Conservation (phyloP, 768 basidiomycete genomes). For the Mycena indigotica region DNA sequence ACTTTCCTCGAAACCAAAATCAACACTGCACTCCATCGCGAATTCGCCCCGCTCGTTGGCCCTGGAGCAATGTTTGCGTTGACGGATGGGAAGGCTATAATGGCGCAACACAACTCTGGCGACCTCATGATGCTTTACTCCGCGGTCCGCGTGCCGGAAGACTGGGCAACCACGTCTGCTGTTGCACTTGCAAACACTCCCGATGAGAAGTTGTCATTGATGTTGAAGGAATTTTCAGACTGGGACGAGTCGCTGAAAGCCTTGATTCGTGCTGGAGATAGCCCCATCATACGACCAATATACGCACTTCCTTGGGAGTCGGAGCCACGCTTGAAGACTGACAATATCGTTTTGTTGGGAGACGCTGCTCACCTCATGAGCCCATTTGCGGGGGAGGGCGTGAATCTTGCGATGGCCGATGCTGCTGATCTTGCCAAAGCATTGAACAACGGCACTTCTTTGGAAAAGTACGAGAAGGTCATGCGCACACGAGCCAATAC, state of each 20-base stretch:
- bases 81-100: constrained; percentile 25
- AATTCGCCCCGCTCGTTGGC: constrained; percentile 21
- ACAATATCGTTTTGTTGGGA: constrained; percentile 22
- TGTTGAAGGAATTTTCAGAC: constrained; percentile 1
- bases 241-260: constrained; percentile 1
- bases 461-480: background rate
- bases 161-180: constrained; percentile 2
- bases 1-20: constrained; percentile 6
- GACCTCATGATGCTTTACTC: constrained; percentile 29
- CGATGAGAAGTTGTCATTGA: background rate
- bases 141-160: background rate
- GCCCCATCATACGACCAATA: background rate
- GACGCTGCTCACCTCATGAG: constrained; percentile 42
- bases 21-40: constrained; percentile 18
- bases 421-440: constrained; percentile 13
- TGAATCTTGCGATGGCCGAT: constrained; percentile 36
- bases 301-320: constrained; percentile 3
- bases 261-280: background rate
- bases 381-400: constrained; percentile 39
- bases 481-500: background rate
- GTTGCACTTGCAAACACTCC: background rate
- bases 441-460: background rate
- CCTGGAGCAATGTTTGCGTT: constrained; percentile 26
- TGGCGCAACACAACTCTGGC: constrained; percentile 35
- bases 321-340: background rate